phyloP scores from a whole-genome alignment of 2,329 filamentous ascomycete genomes.

The Aureobasidium subglaciale region DNA sequence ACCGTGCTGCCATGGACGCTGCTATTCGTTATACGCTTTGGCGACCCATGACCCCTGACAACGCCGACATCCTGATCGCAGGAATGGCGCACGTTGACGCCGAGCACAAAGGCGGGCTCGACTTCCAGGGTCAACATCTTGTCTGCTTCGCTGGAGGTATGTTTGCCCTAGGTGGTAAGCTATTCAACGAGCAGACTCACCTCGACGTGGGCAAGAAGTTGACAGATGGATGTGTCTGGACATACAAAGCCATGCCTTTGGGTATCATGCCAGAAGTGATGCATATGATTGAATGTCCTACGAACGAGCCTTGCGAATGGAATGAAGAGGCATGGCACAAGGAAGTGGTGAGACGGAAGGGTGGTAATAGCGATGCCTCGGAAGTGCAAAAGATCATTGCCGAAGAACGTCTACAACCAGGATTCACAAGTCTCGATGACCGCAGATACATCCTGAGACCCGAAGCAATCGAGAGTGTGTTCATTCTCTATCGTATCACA shows the following conservation, averaged over 20 bases:
- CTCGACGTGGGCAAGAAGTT: conserved; percentile 50
- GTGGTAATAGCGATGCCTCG: conserved; percentile 17
- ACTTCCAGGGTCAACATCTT: conserved; percentile 51
- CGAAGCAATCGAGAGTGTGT: conserved; percentile 56
- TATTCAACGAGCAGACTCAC: conserved; percentile 49
- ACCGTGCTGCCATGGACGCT: conserved; percentile 44
- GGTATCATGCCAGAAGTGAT: conserved; percentile 58
- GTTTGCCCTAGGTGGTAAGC: conserved; percentile 52
- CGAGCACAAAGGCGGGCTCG: conserved; percentile 25
- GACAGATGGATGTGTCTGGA: conserved; percentile 57
- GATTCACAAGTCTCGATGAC: conserved; percentile 39
- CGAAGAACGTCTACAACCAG: conserved; percentile 33
- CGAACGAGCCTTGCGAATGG: conserved; percentile 42
- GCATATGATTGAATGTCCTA: conserved; percentile 44
- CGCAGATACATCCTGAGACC: conserved; percentile 43
- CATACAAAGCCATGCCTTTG: conserved; percentile 48
- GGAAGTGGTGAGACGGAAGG: conserved; percentile 22
- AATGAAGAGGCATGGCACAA: conserved; percentile 46
- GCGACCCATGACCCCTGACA: conserved; percentile 42
- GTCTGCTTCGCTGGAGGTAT: conserved; percentile 56
- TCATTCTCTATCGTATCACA: conserved; percentile 54
- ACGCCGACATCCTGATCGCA: conserved; percentile 40
- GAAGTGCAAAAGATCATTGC: conserved; percentile 30
- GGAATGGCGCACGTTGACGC: conserved; percentile 35
- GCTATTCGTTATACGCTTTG: conserved; percentile 41